Evolutionary conservation across 139 green algal species (phyloP).

Genomic region (Chlamydomonas asymmetrica): DNA sequence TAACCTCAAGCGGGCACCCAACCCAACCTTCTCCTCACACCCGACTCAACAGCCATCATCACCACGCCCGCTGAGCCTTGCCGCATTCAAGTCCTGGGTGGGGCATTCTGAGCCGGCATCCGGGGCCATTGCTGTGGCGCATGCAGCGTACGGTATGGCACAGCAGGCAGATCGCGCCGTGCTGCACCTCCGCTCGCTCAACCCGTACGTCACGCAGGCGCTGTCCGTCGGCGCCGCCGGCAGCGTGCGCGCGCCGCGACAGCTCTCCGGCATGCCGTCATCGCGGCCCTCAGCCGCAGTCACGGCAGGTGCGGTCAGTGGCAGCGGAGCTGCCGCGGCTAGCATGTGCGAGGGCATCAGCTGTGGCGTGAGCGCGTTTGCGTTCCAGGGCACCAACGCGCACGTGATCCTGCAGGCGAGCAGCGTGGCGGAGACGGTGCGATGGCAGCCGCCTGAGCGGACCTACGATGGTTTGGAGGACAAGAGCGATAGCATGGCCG

Average conservation of each 20-base stretch:
- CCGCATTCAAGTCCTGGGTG: slow-evolving; percentile 45
- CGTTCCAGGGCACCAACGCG: slow-evolving; percentile 79
- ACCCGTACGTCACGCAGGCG: slow-evolving; percentile 49
- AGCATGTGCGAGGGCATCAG: no score
- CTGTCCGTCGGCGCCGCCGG: slow-evolving; percentile 14
- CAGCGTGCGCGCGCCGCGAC: slow-evolving; percentile 5
- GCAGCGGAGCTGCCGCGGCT: neutral
- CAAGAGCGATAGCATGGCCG: no score
- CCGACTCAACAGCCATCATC: no score
- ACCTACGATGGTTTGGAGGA: no score
- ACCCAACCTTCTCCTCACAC: no score
- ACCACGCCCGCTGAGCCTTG: slow-evolving; percentile 20
- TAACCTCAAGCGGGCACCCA: no score
- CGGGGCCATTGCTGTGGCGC: slow-evolving; percentile 52
- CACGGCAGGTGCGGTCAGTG: neutral
- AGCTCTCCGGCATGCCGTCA: slow-evolving; percentile 17
- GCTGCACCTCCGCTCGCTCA: slow-evolving; percentile 55
- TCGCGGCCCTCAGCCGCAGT: neutral
- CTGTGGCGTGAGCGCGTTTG: slow-evolving; percentile 80
- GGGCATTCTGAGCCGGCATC: slow-evolving; percentile 67
- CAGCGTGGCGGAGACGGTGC: no score
- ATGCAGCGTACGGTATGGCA: slow-evolving; percentile 17
- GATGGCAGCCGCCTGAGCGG: no score
- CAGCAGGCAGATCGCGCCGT: slow-evolving; percentile 19
- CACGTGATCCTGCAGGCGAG: slow-evolving; percentile 48